Percentiles rank a stretch among this genome's conserved stretches.
phyloP scores from a whole-genome alignment of 345 rosid species.

The Acer saccharum region DNA sequence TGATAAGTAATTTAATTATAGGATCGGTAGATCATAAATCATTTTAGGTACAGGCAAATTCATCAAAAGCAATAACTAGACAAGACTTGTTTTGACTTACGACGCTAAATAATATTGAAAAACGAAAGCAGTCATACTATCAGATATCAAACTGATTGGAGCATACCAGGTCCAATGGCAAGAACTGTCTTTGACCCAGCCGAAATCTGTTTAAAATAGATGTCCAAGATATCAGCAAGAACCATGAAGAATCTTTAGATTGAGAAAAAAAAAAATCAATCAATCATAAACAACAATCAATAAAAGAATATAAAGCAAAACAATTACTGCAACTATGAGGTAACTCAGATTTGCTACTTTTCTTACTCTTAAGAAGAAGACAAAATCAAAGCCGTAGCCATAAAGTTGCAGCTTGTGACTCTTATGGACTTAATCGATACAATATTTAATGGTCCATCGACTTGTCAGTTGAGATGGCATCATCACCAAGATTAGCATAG shows the following conservation, averaged over 20 bases:
- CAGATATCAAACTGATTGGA: not conserved
- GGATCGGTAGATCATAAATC: not conserved
- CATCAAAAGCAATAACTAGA: not conserved
- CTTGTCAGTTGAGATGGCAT: not conserved
- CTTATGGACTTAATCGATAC: not conserved
- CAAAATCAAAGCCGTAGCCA: not conserved
- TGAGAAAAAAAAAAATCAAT: not conserved
- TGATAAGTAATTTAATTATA: not conserved
- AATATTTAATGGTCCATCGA: not conserved
- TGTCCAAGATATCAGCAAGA: not conserved
- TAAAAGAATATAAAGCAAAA: not conserved
- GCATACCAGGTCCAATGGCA: slow-evolving; percentile 83
- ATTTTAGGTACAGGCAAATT: not conserved
- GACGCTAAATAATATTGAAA: not conserved
- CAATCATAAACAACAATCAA: no score
- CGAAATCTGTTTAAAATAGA: slow-evolving; percentile 50
- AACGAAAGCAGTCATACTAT: not conserved
- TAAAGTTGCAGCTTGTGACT: no score
- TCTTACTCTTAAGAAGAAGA: not conserved
- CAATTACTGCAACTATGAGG: not conserved
- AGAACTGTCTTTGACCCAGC: slow-evolving; percentile 92
- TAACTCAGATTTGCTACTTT: not conserved
- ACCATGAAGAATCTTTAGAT: not conserved
- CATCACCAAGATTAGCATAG: not conserved
- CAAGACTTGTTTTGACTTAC: not conserved